Evolutionary conservation across 78 protist genomes (phyloP).

Genomic region (Dictyostelium intermedium): DNA sequence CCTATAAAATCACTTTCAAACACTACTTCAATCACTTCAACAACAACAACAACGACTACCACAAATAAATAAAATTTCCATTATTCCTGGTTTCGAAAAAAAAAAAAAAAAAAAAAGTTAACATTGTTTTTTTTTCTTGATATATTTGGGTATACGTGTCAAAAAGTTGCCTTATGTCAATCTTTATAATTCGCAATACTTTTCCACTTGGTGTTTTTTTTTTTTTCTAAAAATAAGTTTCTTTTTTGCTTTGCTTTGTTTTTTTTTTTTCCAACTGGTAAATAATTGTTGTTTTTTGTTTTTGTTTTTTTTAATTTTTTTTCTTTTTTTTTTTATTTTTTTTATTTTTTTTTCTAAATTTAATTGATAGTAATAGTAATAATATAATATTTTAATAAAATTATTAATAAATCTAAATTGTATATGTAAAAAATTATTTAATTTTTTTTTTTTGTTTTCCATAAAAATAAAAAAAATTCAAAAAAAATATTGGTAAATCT

Average conservation of each 20-base stretch:
- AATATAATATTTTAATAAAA: no score
- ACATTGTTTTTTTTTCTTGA: background rate
- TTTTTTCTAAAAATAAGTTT: background rate
- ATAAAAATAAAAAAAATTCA: no score
- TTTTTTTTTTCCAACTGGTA: background rate
- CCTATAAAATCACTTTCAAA: background rate
- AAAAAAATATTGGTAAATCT: no score
- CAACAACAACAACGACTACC: background rate
- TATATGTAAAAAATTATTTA: no score
- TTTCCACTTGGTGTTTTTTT: background rate
- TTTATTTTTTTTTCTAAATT: no score
- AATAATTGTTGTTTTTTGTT: background rate
- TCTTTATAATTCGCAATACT: background rate
- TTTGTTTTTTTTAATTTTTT: no score
- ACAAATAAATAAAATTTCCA: background rate
- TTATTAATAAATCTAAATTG: background rate
- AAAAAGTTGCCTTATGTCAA: background rate
- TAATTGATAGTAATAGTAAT: no score
- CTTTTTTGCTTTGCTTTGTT: no score
- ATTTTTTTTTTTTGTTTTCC: no score
- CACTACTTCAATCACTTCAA: background rate
- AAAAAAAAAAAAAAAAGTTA: no score
- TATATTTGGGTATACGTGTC: background rate
- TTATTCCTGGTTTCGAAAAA: background rate
- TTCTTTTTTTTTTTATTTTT: no score